Conservation (phyloP, 2,329 filamentous ascomycete genomes). For the Paracorniculantispora psalliotae region DNA sequence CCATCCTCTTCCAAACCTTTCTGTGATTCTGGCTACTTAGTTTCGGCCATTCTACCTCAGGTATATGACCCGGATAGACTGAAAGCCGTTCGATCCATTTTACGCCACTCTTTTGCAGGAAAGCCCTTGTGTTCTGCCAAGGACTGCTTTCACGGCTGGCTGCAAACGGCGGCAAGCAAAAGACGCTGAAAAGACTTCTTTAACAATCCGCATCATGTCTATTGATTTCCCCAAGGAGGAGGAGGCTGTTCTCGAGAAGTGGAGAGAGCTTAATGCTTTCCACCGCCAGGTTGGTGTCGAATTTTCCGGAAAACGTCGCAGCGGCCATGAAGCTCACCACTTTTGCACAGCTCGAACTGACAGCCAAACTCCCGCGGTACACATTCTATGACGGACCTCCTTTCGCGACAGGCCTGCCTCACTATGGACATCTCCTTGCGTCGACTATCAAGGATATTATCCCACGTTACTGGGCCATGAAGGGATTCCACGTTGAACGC, state of each 20-base stretch:
- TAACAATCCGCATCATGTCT: constrained; percentile 52
- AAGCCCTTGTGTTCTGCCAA: background rate
- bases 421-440: constrained; percentile 71
- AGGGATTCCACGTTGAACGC: constrained; percentile 85
- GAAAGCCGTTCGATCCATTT: background rate
- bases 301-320: background rate
- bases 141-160: background rate
- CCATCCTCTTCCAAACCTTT: background rate
- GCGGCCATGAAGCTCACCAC: background rate
- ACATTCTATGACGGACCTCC: constrained; percentile 92
- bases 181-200: background rate
- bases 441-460: constrained; percentile 98
- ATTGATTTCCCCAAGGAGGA: constrained; percentile 93
- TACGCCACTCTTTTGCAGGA: background rate
- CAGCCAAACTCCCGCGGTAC: constrained; percentile 75
- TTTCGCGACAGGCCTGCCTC: constrained; percentile 66
- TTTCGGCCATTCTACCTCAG: background rate
- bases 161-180: background rate
- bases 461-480: constrained; percentile 95
- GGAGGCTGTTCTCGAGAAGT: constrained; percentile 75
- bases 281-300: constrained; percentile 60
- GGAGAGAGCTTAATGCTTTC: constrained; percentile 91
- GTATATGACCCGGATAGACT: background rate
- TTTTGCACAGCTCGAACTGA: constrained; percentile 60
- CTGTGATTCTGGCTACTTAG: background rate